These are phyloP conservation scores for Babesia bovis DNA, from an alignment of 169 alveolate genomes.

Conservation along the genomic window DNA sequence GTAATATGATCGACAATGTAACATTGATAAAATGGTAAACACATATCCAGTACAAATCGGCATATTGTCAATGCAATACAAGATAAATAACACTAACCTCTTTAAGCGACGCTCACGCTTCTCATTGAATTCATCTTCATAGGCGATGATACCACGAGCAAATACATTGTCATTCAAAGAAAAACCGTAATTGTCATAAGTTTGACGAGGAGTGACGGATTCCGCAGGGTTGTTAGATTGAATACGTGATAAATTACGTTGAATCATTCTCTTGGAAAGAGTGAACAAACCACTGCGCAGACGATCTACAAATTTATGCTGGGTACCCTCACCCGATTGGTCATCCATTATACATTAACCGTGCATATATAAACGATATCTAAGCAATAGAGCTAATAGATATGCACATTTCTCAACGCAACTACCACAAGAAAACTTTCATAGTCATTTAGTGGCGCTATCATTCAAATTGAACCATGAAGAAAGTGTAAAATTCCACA, in stretches of 20 bases:
- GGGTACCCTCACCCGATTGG: not conserved
- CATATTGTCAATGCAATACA: not conserved
- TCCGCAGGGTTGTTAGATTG: not conserved
- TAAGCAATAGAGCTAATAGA: no score
- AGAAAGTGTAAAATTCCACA: no score
- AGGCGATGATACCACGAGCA: conserved; percentile 28
- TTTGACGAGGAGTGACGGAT: not conserved
- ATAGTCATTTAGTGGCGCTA: no score
- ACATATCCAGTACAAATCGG: not conserved
- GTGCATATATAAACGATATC: no score
- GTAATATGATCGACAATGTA: not conserved
- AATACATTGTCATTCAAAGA: conserved; percentile 51
- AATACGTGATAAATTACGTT: conserved; percentile 13
- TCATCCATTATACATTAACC: conserved; percentile 52
- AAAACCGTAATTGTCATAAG: conserved; percentile 57
- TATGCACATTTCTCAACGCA: no score
- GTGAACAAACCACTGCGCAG: conserved; percentile 45
- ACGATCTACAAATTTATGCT: conserved; percentile 23
- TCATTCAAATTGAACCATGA: no score
- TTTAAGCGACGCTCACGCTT: conserved; percentile 63
- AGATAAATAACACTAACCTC: conserved; percentile 19
- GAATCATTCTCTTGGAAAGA: conserved; percentile 54
- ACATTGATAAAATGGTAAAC: not conserved
- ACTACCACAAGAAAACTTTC: no score
- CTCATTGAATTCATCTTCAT: conserved; percentile 49